Evolutionary conservation across 306 rosid species (phyloP).

Genomic region (Trifolium fragiferum): DNA sequence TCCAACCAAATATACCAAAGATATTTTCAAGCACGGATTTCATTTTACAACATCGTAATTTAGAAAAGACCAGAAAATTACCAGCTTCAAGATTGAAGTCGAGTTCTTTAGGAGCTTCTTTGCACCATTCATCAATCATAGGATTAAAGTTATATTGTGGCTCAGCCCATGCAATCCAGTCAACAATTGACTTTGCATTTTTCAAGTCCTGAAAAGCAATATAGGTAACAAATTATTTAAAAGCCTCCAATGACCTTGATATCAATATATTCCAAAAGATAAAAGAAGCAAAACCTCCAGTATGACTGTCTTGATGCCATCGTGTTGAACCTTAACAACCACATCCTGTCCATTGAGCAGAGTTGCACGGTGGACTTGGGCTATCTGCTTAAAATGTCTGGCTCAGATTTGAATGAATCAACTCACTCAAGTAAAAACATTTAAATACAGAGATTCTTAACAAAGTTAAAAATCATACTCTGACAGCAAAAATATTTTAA

Average conservation of each 20-base stretch:
- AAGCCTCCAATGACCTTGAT: conserved; percentile 39
- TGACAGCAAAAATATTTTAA: conserved; percentile 36
- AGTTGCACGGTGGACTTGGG: conserved; percentile 97
- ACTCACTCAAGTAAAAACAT: conserved; percentile 34
- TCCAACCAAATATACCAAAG: conserved; percentile 31
- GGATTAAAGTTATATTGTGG: conserved; percentile 95
- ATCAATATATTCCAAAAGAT: conserved; percentile 41
- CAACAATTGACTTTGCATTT: conserved; percentile 89
- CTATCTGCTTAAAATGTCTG: conserved; percentile 71
- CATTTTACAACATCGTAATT: conserved; percentile 26
- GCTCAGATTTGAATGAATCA: conserved; percentile 33
- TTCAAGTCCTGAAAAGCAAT: conserved; percentile 78
- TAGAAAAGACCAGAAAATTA: conserved; percentile 43
- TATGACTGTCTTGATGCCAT: conserved; percentile 77
- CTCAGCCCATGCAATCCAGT: conserved; percentile 99
- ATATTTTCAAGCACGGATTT: conserved; percentile 32
- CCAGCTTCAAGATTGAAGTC: conserved; percentile 97
- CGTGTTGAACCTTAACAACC: conserved; percentile 97
- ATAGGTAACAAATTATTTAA: conserved; percentile 33
- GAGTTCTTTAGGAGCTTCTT: conserved; percentile 97
- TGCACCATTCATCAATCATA: conserved; percentile 99
- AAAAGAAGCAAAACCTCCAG: conserved; percentile 76
- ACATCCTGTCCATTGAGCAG: conserved; percentile 88
- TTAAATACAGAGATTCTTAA: conserved; percentile 8
- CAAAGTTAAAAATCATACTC: conserved; percentile 40